A percentile compares a stretch with the other conserved stretches of the same genome.
Conservation (phyloP, 1,139 yeast genomes). For the Geotrichum cucujoidarum region DNA sequence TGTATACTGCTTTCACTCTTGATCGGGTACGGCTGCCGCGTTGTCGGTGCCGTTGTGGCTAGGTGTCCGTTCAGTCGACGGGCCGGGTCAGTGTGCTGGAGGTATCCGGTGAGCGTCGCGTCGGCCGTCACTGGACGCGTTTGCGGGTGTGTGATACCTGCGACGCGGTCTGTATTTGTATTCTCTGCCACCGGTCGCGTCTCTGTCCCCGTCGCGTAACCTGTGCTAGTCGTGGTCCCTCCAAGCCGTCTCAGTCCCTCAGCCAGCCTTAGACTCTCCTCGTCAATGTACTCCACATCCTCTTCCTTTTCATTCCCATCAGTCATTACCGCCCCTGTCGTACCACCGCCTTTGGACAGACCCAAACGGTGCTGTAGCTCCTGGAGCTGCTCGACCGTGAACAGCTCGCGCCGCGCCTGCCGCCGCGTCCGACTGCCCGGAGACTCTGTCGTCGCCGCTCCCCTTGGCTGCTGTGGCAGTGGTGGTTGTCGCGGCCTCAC, state of each 20-base stretch:
- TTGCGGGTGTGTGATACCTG: too few relatives aligned
- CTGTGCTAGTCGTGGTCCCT: background rate
- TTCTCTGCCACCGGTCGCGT: background rate
- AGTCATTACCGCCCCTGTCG: background rate
- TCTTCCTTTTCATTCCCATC: background rate
- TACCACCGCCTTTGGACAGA: background rate
- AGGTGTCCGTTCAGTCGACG: too few relatives aligned
- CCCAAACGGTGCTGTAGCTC: slow-evolving; percentile 2
- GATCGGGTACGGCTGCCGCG: too few relatives aligned
- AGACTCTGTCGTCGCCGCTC: background rate
- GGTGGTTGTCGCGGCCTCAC: background rate
- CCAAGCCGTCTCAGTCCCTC: background rate
- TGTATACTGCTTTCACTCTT: too few relatives aligned
- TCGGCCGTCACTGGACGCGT: too few relatives aligned
- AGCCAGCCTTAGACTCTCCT: background rate
- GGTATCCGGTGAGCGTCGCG: background rate
- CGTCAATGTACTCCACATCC: background rate
- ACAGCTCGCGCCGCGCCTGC: background rate
- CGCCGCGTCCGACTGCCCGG: background rate
- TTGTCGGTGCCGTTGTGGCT: too few relatives aligned
- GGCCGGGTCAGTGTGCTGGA: background rate
- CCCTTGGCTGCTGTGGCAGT: too few relatives aligned
- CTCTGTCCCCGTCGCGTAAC: background rate
- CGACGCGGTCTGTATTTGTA: too few relatives aligned
- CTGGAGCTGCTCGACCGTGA: slow-evolving; percentile 1